Conservation (phyloP, 768 basidiomycete species). For the Russula abietina region DNA sequence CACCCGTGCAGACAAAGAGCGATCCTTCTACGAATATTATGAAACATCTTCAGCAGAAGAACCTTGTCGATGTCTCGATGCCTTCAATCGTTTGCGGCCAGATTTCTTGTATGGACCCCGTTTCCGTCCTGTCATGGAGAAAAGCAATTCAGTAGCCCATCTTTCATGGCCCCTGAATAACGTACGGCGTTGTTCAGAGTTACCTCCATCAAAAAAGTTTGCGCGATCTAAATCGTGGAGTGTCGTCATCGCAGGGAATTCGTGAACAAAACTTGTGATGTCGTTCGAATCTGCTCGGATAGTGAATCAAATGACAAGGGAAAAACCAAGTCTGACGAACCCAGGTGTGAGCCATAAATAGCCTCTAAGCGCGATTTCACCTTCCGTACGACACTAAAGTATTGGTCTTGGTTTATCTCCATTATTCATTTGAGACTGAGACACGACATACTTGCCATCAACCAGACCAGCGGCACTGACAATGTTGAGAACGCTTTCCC, state of each 20-base stretch:
- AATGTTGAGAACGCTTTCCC: constrained; percentile 57
- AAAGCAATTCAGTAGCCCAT: neutral
- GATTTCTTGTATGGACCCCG: constrained; percentile 11
- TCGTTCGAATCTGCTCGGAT: constrained; percentile 3
- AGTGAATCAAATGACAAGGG: neutral
- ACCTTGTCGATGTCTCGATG: neutral
- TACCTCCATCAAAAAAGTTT: constrained; percentile 8
- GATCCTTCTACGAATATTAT: neutral
- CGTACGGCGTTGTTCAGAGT: constrained; percentile 1
- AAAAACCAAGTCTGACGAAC: neutral
- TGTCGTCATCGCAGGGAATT: neutral
- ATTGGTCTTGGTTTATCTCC: neutral
- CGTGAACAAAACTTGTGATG: neutral
- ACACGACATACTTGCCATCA: constrained; percentile 26
- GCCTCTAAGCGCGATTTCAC: constrained; percentile 18
- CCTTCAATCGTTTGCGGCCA: neutral
- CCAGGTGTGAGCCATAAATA: constrained; percentile 17
- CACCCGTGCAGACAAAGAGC: neutral
- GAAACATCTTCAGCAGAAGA: neutral
- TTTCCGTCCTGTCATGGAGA: neutral
- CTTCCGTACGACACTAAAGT: constrained; percentile 9
- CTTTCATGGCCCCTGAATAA: neutral
- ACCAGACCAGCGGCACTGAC: constrained; percentile 40
- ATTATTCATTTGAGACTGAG: neutral
- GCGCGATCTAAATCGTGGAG: constrained; percentile 10